Base-by-base conservation (phyloP, 2,329 filamentous ascomycete genomes). In the Fusarium udum region DNA sequence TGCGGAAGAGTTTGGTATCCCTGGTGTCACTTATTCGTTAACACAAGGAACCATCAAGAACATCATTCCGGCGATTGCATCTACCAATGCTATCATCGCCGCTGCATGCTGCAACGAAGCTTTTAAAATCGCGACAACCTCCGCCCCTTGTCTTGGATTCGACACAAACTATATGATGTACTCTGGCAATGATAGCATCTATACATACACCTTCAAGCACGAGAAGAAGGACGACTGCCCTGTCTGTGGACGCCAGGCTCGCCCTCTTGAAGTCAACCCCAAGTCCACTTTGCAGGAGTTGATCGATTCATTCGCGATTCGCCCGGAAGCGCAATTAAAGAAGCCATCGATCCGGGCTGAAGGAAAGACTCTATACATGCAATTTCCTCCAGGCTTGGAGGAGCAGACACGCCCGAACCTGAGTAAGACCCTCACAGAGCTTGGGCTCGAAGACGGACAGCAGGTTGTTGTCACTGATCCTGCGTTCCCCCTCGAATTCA, bases 121-220 rank as follows among this genome's bases (percentile, higher is more conserved):
- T 4, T 91, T 98, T 84, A 99, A 99, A 84, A 93, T 99, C 71
- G 93, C 92, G 46, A 97, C 94, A 20, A 90, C 88, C 55, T 90
- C 92, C 42, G 96, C 95, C 37, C 94, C 95, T 0, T 92, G 91
- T 72, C 87, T 99, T 22, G 93, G 92, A 18, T 87, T 90, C 72
- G 91, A 92, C 49, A 92, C 92, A 63, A 97, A 97, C 81, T 99
- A 99, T 84, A 98, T 98, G 95, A 97, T 98, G 93, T 99, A 99
- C 82, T 97, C 94, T 18, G 96, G 97, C 52, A 95, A 98, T 79
- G 95, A 97, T 79, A 90, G 93, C 74, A 92, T 99, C 74, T 99
- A 99, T 85, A 99, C 96, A 0, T 98, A 97, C 83, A 99, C 96
- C 0, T 99, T 98, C 81, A 92, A 95, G 78, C 95, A 97, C 78